Percentiles rank a stretch among this genome's conserved stretches.
These are phyloP conservation scores for Epicoccum sorghinum DNA, from an alignment of 2,329 filamentous ascomycete species.

Conservation along the genomic window DNA sequence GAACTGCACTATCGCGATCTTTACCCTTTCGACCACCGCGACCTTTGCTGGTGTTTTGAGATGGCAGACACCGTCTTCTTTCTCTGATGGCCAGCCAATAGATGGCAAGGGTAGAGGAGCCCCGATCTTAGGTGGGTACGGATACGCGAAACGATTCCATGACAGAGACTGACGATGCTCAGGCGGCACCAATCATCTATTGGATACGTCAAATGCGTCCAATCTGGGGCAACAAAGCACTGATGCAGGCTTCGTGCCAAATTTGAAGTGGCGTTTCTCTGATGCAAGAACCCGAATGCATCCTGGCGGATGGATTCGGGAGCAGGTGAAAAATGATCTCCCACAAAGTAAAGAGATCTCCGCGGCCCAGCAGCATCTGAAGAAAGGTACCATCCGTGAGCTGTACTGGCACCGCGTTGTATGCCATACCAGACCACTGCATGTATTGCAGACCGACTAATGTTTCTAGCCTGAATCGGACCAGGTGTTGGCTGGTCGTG, in stretches of 20 bases:
- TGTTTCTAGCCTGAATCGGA: slow-evolving; percentile 64
- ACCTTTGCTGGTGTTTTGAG: slow-evolving; percentile 29
- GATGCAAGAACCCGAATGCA: slow-evolving; percentile 68
- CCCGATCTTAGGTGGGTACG: slow-evolving; percentile 60
- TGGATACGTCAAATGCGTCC: slow-evolving; percentile 69
- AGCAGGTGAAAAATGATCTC: slow-evolving; percentile 71
- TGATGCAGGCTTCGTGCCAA: slow-evolving; percentile 68
- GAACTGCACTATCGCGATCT: not conserved
- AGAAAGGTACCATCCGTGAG: slow-evolving; percentile 70
- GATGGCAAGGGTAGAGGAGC: slow-evolving; percentile 64
- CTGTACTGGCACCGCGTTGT: slow-evolving; percentile 70
- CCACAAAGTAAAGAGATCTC: slow-evolving; percentile 70
- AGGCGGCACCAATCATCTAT: slow-evolving; percentile 68
- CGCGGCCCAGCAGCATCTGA: slow-evolving; percentile 71
- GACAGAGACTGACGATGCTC: not conserved
- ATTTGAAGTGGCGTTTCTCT: slow-evolving; percentile 72
- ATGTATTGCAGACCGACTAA: not conserved
- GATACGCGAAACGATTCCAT: not conserved
- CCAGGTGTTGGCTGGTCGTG: slow-evolving; percentile 64
- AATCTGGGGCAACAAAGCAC: slow-evolving; percentile 67
- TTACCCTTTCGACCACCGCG: slow-evolving; percentile 19
- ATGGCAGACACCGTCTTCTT: slow-evolving; percentile 40
- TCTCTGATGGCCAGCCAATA: slow-evolving; percentile 62
- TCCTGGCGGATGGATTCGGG: slow-evolving; percentile 69
- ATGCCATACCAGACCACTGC: not conserved